A percentile compares a stretch with the other conserved stretches of the same genome.
These are phyloP conservation scores for Salix udensis DNA, from an alignment of 345 rosid species.

Conservation along the genomic window DNA sequence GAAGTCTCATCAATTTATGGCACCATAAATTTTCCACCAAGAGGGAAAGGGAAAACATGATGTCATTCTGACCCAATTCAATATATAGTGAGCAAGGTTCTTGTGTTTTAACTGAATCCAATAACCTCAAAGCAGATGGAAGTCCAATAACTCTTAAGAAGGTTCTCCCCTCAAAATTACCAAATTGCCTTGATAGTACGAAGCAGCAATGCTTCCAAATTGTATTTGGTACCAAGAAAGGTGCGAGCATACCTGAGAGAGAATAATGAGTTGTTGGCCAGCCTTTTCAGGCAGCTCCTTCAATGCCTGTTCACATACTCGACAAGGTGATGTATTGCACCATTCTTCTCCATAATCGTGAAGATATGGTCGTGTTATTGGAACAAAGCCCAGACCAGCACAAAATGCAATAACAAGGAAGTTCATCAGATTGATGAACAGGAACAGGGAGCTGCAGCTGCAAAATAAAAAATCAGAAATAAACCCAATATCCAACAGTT, in stretches of 20 bases:
- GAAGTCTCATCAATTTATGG: not conserved
- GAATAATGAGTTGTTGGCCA: conserved; percentile 74
- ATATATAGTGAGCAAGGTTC: not conserved
- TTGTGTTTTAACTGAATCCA: not conserved
- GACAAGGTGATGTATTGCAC: conserved; percentile 82
- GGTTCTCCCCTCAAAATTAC: not conserved
- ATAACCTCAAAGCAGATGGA: not conserved
- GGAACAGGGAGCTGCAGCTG: conserved; percentile 88
- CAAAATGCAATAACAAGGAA: conserved; percentile 89
- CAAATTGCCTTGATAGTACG: not conserved
- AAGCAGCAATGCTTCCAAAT: not conserved
- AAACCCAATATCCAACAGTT: not conserved
- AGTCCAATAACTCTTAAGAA: not conserved
- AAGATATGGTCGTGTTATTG: conserved; percentile 85
- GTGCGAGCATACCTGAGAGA: conserved; percentile 63
- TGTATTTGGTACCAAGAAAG: not conserved
- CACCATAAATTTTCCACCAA: not conserved
- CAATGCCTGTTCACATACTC: conserved; percentile 70
- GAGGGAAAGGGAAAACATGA: not conserved
- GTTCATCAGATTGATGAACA: conserved; percentile 80
- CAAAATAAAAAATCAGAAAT: conserved; percentile 18
- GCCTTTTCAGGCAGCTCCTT: conserved; percentile 68
- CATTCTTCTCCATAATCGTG: conserved; percentile 93
- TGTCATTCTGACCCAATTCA: not conserved
- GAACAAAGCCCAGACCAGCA: conserved; percentile 84